Evolutionary conservation across 306 rosid species (phyloP).

Genomic region (Corylus avellana): DNA sequence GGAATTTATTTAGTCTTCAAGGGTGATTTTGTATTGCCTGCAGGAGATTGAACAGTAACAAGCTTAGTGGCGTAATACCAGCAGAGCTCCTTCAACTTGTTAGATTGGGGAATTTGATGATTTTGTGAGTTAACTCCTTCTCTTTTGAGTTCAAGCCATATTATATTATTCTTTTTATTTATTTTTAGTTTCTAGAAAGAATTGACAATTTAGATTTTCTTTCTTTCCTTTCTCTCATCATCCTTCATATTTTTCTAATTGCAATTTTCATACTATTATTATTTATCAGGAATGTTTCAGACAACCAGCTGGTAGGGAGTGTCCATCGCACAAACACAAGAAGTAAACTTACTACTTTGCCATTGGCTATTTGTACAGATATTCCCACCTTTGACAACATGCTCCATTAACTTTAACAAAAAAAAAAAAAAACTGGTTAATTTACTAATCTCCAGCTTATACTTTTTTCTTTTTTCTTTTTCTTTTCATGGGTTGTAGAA

Average conservation of each 20-base stretch:
- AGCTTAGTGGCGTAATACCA: constrained; percentile 24
- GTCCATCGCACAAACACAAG: background rate
- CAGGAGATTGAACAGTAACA: constrained; percentile 32
- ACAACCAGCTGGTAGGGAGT: constrained; percentile 15
- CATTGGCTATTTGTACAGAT: background rate
- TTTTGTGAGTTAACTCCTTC: constrained; percentile 21
- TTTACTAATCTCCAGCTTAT: background rate
- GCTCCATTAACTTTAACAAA: too few species aligned
- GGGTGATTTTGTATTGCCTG: background rate
- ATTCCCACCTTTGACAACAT: too few species aligned
- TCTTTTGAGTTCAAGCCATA: background rate
- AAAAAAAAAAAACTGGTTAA: background rate
- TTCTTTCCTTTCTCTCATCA: background rate
- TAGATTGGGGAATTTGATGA: constrained; percentile 18
- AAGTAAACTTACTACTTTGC: constrained; percentile 3
- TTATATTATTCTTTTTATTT: background rate
- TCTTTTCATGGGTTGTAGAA: background rate
- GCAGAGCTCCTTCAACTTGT: constrained; percentile 24
- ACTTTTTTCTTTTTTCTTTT: background rate
- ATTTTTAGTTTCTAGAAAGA: background rate
- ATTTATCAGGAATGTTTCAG: constrained; percentile 10
- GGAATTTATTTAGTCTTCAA: background rate
- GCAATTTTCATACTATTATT: background rate
- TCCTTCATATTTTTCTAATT: background rate
- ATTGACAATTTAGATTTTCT: too few species aligned